Base-by-base conservation (phyloP, 1,284 basidiomycete genomes). In the Cryptococcus deneoformans region DNA sequence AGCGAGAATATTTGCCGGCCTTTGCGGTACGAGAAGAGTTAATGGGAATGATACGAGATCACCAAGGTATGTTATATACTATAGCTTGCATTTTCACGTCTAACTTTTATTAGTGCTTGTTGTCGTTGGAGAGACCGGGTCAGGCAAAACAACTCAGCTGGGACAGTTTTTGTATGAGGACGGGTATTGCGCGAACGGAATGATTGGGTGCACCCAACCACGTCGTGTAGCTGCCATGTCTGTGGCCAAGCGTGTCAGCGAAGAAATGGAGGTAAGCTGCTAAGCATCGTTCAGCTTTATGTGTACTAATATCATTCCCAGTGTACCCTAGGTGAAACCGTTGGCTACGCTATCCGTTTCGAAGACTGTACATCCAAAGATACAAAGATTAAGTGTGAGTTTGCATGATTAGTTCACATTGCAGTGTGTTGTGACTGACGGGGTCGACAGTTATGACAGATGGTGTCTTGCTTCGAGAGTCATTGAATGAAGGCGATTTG, bases 181-280 rank as follows among this genome's bases (percentile, higher is more conserved):
- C 65, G 94, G 95, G 1, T 98, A 95, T 74, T 92, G 92, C 59
- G 77, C 83, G 14, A 84, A 88, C 74, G 94, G 94, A 7, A 83
- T 96, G 42, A 86, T 99, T 46, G 93, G 93, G 6, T 99, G 94
- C 69, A 99, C 95, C 0, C 94, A 98, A 72, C 94, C 94, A 43
- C 86, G 95, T 70, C 91, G 94, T 80, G 94, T 98, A 10, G 94
- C 95, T 49, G 94, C 95, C 10, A 98, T 99, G 94, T 94, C 90
- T 12, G 95, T 98, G 3, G 95, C 95, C 7, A 98, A 98, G 79
- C 92, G 95, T 79, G 95, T 98, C 57, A 93, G 90, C 72, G 95
- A 99, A 72, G 95, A 99, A 77, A 84, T 84, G 82, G 82, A 82
- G 69, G 80, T 81, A 48, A 59, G 71, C 8, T n/a, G 16, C 14